phyloP scores from a whole-genome alignment of 2,329 filamentous ascomycete species.

The Botrytis pseudocinerea region DNA sequence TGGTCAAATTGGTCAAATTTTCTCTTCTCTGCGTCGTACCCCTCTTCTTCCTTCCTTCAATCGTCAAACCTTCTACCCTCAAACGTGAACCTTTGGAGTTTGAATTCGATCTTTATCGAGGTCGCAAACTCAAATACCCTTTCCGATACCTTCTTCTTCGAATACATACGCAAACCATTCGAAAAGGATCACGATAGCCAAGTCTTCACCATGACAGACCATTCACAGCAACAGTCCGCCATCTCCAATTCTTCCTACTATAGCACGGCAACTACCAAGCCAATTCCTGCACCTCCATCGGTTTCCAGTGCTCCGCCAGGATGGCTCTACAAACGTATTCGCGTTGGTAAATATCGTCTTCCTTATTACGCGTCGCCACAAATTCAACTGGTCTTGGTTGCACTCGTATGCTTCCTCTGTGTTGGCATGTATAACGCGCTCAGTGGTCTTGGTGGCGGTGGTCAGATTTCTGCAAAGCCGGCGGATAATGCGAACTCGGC shows the following conservation, averaged over 20 bases:
- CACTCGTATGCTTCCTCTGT: constrained; percentile 67
- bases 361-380: constrained; percentile 74
- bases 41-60: not conserved
- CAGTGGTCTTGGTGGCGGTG: constrained; percentile 61
- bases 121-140: not conserved
- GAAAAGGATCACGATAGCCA: not conserved
- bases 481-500: constrained; percentile 44
- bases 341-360: constrained; percentile 49
- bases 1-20: not conserved
- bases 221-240: constrained; percentile 8
- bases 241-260: constrained; percentile 17
- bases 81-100: not conserved
- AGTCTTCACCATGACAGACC: constrained; percentile 6
- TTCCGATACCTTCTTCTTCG: not conserved
- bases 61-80: not conserved
- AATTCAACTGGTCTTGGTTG: constrained; percentile 68
- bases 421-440: constrained; percentile 71
- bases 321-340: constrained; percentile 18
- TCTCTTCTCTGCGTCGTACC: not conserved
- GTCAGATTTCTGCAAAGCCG: constrained; percentile 50
- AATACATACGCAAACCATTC: not conserved
- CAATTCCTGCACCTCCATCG: not conserved
- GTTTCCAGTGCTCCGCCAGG: constrained; percentile 8
- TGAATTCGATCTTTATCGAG: not conserved
- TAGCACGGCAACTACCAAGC: not conserved